These are phyloP conservation scores for Neofusicoccum umdonicola DNA, from an alignment of 2,329 filamentous ascomycete genomes.

Conservation along the genomic window DNA sequence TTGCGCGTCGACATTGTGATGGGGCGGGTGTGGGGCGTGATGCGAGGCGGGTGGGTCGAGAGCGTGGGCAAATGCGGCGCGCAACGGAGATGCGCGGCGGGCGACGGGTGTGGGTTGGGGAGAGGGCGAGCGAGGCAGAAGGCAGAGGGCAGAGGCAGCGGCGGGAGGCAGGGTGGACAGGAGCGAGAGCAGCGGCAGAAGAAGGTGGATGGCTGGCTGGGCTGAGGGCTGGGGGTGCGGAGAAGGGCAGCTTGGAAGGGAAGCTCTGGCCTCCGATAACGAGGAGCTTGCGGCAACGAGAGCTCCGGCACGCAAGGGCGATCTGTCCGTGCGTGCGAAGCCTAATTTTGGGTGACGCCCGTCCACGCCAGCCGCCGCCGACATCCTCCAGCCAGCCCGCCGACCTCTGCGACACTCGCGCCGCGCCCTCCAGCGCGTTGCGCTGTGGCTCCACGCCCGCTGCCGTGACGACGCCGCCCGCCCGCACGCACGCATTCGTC, in stretches of 20 bases:
- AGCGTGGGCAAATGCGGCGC: not conserved
- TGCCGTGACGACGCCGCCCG: not conserved
- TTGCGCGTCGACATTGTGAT: conserved; percentile 17
- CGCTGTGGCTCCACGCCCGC: not conserved
- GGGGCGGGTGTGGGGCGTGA: not conserved
- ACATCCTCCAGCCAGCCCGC: not conserved
- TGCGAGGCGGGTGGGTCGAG: not conserved
- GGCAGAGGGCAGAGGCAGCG: not conserved
- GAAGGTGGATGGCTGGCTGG: not conserved
- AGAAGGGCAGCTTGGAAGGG: conserved; percentile 1
- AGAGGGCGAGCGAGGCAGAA: not conserved
- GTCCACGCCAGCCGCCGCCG: not conserved
- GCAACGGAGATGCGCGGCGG: not conserved
- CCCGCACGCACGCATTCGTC: not conserved
- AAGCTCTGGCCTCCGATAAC: conserved; percentile 6
- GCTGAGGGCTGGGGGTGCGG: conserved; percentile 8
- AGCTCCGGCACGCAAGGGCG: conserved; percentile 4
- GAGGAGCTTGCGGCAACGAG: not conserved
- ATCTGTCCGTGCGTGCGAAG: not conserved
- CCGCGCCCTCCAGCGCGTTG: not conserved
- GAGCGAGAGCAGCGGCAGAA: not conserved
- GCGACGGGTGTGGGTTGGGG: not conserved
- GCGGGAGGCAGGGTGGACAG: not conserved
- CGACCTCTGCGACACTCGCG: not conserved
- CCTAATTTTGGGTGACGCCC: conserved; percentile 1